A percentile compares a stretch with the other conserved stretches of the same genome.
phyloP scores from a whole-genome alignment of 768 basidiomycete genomes.

The Hygrocybe coccinea region DNA sequence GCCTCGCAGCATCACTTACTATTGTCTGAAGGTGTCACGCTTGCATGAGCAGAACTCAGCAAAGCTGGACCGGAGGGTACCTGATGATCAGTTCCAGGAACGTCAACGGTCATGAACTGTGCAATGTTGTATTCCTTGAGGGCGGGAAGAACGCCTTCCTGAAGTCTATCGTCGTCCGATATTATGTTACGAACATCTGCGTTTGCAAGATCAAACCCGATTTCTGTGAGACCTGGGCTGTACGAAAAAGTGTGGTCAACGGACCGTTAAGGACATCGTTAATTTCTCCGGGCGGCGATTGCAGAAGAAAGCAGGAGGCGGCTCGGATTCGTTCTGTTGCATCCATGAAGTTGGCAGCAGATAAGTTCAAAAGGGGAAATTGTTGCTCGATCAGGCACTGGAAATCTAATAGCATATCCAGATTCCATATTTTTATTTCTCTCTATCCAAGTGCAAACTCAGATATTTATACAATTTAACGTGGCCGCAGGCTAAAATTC shows the following conservation, averaged over 20 bases:
- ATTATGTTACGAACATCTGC: constrained; percentile 88
- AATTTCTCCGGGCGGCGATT: constrained; percentile 93
- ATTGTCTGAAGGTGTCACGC: constrained; percentile 55
- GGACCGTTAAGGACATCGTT: constrained; percentile 94
- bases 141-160: constrained; percentile 71
- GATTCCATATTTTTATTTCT: neutral
- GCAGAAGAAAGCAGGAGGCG: constrained; percentile 76
- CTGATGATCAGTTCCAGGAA: constrained; percentile 72
- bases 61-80: constrained; percentile 35
- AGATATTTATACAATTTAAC: neutral
- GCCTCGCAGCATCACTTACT: constrained; percentile 66
- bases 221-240: neutral
- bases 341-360: neutral
- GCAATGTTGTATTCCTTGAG: constrained; percentile 80
- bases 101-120: constrained; percentile 83
- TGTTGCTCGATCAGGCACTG: too few species aligned
- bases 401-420: too few species aligned
- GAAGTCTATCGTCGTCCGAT: constrained; percentile 78
- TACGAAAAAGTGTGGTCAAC: constrained; percentile 6
- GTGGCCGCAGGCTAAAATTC: neutral
- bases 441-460: neutral
- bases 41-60: neutral
- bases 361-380: neutral
- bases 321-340: constrained; percentile 57
- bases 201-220: neutral